Evolutionary conservation across 768 basidiomycete genomes (phyloP), one percentile per base, ranked within the genome.

Genomic region (Boletus reticulatus): DNA sequence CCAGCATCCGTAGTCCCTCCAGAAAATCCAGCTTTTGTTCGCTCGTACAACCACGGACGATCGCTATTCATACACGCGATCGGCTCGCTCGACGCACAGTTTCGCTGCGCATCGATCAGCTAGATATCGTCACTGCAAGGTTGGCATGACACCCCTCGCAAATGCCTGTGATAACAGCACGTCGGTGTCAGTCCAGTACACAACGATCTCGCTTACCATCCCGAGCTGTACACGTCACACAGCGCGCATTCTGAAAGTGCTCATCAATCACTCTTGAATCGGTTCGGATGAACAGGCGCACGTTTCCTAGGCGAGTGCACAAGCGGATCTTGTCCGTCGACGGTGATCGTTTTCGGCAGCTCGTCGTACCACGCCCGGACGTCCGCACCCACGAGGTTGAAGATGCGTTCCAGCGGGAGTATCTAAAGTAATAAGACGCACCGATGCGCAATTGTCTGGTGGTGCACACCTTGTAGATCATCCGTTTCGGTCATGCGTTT

Each of bases 61-160:
- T 97, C 94, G 45, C 90, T 74, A 8, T 91, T 92, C 64, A 89
- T 85, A 71, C 95, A 98, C 34, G 80, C 69, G 44, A 86, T 80
- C 1, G 80, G 77, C 53, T 92, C 91, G 12, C 71, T 73, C 5
- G 76, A 71, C 3, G 84, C 77, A 0, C 95, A 98, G 31, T 93
- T 76, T 4, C 72, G 73, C 42, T 94, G 89, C 4, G 84, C 71
- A n/a, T 82, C 74, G 17, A 72, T 62, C 1, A 89, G 70, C 22
- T 74, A 50, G 83, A 76, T 13, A 85, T 76, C 3, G 88, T 85
- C 41, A 75, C 72, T 53, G 82, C 75, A 5, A 82, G 80, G 17
- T 78, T 72, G 12, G 67, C 60, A 13, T 65, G 76, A 65, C 93
- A 96, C 0, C 67, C 66, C 17, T 80, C 75, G 62, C 93, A 95